Evolutionary conservation across 257 asterid species (phyloP), one percentile per base, ranked within the genome.

Genomic region (Avicennia marina): DNA sequence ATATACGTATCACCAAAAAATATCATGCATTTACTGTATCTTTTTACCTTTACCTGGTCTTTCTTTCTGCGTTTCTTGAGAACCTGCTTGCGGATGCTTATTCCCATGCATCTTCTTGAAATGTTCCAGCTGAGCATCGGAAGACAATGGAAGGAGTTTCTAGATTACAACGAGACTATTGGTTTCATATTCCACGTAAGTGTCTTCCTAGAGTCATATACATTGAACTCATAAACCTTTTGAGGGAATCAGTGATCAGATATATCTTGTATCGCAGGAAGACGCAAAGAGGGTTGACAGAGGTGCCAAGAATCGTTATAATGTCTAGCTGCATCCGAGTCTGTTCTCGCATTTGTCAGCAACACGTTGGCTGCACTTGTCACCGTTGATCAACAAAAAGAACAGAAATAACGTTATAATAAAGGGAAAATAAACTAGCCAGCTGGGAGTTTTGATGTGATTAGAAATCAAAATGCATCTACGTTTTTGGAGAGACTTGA

Each of bases 161-260:
- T 93, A 65, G 99, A 86, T 70, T 82, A 71, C 81, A 82, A 80
- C 15, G 94, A 81, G 0, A 15, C 77, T 2, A 72, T 82, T n/a
- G 99, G 97, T 48, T 93, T 75, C 81, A 82, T 86, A 49, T 51
- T 74, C 77, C 97, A 93, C 59, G 97, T 86, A 72, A 65, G 94
- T 22, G 16, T 45, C 46, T 11, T 40, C 18, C 16, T 40, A 33
- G 6, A 5, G 7, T 33, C 6, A 33, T 5, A 5, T 6, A 4
- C 39, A 5, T 33, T 4, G 7, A 4, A 33, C 39, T 6, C 39
- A 33, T 33, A 5, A 33, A 33, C 39, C 5, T 33, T 6, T 6
- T 33, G 7, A 33, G 39, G 7, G 6, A 6, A 5, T 33, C 6
- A 41, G 4, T 17, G 13, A 20, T 20, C 4, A 12, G 13, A 20